Evolutionary conservation across 495 filamentous ascomycete species (phyloP).

Genomic region (Aspergillus carlsbadensis): DNA sequence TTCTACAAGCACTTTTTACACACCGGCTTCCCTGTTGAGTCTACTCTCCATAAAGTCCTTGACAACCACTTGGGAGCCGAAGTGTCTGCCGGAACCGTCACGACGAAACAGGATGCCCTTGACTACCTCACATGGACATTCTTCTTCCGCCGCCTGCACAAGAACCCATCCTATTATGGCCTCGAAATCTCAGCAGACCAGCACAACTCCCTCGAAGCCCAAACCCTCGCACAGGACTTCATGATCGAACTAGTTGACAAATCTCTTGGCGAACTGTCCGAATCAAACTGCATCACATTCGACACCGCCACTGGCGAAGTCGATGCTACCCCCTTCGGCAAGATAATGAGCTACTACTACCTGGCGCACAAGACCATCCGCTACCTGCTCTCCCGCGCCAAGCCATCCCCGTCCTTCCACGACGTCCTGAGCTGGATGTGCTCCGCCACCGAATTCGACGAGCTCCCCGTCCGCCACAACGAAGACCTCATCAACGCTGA

Average conservation of each 20-base stretch:
- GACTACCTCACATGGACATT: conserved; percentile 99
- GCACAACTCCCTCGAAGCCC: conserved; percentile 84
- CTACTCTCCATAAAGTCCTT: conserved; percentile 89
- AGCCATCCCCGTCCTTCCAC: conserved; percentile 73
- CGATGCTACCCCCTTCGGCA: conserved; percentile 83
- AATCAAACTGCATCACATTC: conserved; percentile 77
- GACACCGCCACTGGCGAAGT: conserved; percentile 83
- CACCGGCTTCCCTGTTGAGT: conserved; percentile 97
- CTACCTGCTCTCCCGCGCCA: conserved; percentile 72
- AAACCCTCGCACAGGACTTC: conserved; percentile 82
- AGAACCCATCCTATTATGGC: conserved; percentile 98
- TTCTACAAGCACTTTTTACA: conserved; percentile 99
- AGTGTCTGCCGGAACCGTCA: conserved; percentile 87
- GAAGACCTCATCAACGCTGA: conserved; percentile 98
- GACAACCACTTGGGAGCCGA: conserved; percentile 98
- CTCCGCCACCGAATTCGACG: conserved; percentile 91
- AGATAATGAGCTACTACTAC: conserved; percentile 99
- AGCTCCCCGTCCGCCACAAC: conserved; percentile 97
- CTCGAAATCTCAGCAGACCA: conserved; percentile 92
- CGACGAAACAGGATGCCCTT: conserved; percentile 92
- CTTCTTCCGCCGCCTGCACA: conserved; percentile 95
- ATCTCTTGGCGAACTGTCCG: conserved; percentile 74
- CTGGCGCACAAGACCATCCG: conserved; percentile 95
- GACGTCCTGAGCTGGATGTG: conserved; percentile 92
- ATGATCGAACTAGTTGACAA: conserved; percentile 89